A percentile compares a stretch with the other conserved stretches of the same genome.
phyloP scores from a whole-genome alignment of 2,329 filamentous ascomycete species.

The Aureobasidium sp. region DNA sequence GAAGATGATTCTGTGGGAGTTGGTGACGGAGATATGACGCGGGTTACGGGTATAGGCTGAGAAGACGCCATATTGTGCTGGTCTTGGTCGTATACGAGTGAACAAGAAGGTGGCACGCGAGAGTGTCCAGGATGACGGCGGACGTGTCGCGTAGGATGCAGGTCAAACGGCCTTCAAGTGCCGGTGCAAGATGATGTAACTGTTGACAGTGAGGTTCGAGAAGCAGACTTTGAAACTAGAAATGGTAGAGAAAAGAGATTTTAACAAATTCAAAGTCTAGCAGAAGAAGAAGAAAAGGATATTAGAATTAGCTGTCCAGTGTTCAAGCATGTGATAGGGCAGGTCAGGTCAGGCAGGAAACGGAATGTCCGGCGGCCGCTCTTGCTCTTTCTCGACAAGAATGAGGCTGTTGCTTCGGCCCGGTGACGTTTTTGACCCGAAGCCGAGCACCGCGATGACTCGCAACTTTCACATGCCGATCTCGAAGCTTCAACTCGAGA shows the following conservation, averaged over 20 bases:
- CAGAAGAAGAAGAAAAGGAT: neutral
- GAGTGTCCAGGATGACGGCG: neutral
- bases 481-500: neutral
- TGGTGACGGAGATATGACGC: slow-evolving; percentile 85
- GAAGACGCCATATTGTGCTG: slow-evolving; percentile 38
- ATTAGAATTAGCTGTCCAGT: neutral
- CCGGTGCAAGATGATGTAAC: slow-evolving; percentile 13
- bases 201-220: neutral
- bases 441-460: neutral
- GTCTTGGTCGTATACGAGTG: neutral
- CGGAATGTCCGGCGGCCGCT: neutral
- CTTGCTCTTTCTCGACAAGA: too few species aligned
- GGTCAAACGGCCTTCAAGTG: neutral
- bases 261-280: neutral
- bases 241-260: neutral
- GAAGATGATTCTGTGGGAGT: slow-evolving; percentile 54
- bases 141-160: neutral
- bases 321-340: neutral
- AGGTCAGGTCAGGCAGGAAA: neutral
- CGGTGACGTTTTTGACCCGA: neutral
- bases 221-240: neutral
- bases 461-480: slow-evolving; percentile 13
- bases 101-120: neutral
- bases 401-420: neutral
- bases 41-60: slow-evolving; percentile 62